Evolutionary conservation across 2,329 filamentous ascomycete genomes (phyloP).

Genomic region (Xylogone sp.): DNA sequence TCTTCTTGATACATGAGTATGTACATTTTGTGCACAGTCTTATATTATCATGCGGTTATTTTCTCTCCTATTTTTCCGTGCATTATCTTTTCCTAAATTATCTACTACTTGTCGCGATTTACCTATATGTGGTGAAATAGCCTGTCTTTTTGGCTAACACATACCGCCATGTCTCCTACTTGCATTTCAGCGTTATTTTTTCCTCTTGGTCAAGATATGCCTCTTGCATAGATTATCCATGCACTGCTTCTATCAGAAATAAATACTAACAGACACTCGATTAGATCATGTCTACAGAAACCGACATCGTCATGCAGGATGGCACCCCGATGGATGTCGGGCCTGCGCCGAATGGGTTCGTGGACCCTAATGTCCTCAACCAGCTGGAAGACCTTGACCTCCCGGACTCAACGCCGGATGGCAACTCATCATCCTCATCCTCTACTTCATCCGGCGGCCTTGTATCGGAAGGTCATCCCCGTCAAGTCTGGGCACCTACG

Average conservation of each 20-base stretch:
- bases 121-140: too few relatives aligned
- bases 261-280: background rate
- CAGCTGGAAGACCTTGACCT: background rate
- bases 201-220: too few relatives aligned
- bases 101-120: too few relatives aligned
- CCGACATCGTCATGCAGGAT: background rate
- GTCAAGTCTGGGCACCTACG: constrained; percentile 51
- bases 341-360: background rate
- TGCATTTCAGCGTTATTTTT: too few relatives aligned
- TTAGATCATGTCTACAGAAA: background rate
- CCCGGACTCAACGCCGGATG: background rate
- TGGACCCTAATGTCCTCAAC: background rate
- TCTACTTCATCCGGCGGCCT: background rate
- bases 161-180: too few relatives aligned
- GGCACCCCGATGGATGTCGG: background rate
- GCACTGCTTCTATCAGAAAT: background rate
- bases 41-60: too few relatives aligned
- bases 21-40: too few relatives aligned
- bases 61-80: too few relatives aligned
- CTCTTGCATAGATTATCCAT: background rate
- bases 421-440: background rate
- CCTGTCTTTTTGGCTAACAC: too few relatives aligned
- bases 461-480: background rate
- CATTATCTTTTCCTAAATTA: too few relatives aligned
- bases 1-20: too few relatives aligned